phyloP scores from a whole-genome alignment of 331 rosid species.

The Dryas integrifolia region DNA sequence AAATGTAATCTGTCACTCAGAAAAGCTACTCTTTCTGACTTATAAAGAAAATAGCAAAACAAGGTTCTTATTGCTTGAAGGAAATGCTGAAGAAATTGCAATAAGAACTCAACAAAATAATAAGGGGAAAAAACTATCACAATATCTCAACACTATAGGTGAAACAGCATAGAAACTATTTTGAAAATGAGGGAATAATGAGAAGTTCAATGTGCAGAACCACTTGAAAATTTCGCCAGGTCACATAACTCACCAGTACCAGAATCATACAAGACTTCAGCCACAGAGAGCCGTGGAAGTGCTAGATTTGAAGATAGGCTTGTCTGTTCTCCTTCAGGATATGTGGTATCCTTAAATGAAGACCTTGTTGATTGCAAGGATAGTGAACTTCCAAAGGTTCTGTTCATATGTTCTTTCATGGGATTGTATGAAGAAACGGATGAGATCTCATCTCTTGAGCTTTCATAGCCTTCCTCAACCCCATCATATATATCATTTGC shows the following conservation, averaged over 20 bases:
- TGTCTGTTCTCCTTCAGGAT: conserved; percentile 56
- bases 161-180: background rate
- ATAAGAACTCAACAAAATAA: background rate
- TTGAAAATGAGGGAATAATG: conserved; percentile 5
- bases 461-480: conserved; percentile 83
- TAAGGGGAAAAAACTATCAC: background rate
- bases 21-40: conserved; percentile 28
- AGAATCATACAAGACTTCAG: conserved; percentile 67
- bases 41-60: conserved; percentile 18
- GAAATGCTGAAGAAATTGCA: background rate
- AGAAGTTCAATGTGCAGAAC: conserved; percentile 13
- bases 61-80: background rate
- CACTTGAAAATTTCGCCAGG: conserved; percentile 12
- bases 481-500: conserved; percentile 76
- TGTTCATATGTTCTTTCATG: conserved; percentile 55
- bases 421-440: conserved; percentile 93
- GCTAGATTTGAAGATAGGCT: conserved; percentile 74
- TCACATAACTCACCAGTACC: conserved; percentile 52
- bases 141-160: background rate
- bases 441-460: conserved; percentile 89
- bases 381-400: conserved; percentile 75
- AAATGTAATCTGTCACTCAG: conserved; percentile 30
- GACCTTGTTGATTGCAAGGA: conserved; percentile 81
- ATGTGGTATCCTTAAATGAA: conserved; percentile 46
- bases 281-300: conserved; percentile 67